Evolutionary conservation across 257 asterid species (phyloP), one percentile per base, ranked within the genome.

Genomic region (Petunia secreta): DNA sequence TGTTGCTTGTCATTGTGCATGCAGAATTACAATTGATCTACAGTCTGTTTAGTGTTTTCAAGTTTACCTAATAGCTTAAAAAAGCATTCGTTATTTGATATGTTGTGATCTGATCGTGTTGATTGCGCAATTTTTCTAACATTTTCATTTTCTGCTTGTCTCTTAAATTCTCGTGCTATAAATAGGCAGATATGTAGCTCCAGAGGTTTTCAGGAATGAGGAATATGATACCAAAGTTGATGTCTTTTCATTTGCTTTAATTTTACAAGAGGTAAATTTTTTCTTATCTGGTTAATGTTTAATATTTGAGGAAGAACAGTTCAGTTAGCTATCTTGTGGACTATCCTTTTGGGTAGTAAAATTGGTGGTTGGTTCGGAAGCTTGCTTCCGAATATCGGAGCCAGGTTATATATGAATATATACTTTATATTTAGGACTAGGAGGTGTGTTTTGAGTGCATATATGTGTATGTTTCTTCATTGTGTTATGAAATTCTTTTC

Each of bases 181-280:
- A 44, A 57, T 89, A 96, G 98, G 98, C 84, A 93, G 97, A 69
- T 96, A 96, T 83, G 84, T 91, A 83, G 98, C 99, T 86, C 97
- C 99, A 0, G 99, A 96, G 87, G 93, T 92, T 77, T 91, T 86
- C 89, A 90, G 82, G 84, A 87, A 92, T 52, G 95, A 96, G 85
- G 99, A 89, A 83, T 96, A 96, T 71, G 98, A 92, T 84, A 94
- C 98, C 8, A 94, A 94, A 89, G 98, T 92, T 78, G 99, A 96
- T 76, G 97, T 96, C 71, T 96, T 93, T 91, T 96, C 99, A 63
- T 96, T 94, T 88, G 98, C 94, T 48, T 84, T 94, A 75, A 94
- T 96, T 77, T 85, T 96, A 82, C 98, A 95, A 86, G 97, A 95
- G 99, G 98, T 93, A 85, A 80, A 58, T 74, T 11, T 16, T 41